Conservation (phyloP, 768 basidiomycete genomes). For the Mycena indigotica region DNA sequence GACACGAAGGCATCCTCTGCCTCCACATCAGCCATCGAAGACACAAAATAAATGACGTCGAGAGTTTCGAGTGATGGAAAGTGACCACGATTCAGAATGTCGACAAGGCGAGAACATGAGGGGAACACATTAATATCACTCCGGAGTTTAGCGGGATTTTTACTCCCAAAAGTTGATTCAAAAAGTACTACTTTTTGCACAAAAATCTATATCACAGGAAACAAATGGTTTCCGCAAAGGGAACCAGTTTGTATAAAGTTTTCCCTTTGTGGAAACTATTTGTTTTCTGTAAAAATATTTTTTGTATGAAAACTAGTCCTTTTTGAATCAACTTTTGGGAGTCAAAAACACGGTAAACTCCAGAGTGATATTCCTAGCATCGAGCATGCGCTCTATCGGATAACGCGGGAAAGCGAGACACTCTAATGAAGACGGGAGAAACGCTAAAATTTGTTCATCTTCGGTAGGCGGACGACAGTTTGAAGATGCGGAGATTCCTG, state of each 20-base stretch:
- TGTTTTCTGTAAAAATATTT: too few relatives aligned
- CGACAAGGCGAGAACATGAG: not conserved
- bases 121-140: too few relatives aligned
- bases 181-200: too few relatives aligned
- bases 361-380: not conserved
- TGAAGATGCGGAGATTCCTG: not conserved
- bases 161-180: too few relatives aligned
- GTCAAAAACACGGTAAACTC: too few relatives aligned
- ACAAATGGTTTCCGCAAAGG: too few relatives aligned
- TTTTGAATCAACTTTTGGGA: too few relatives aligned
- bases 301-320: too few relatives aligned
- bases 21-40: not conserved
- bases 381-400: not conserved
- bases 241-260: too few relatives aligned
- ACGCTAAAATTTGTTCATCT: not conserved
- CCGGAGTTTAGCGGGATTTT: too few relatives aligned
- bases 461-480: not conserved
- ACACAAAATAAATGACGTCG: not conserved
- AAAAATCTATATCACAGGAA: too few relatives aligned
- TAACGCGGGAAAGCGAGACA: not conserved
- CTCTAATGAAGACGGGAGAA: not conserved
- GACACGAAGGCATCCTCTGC: not conserved
- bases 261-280: too few relatives aligned
- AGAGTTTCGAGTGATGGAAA: not conserved
- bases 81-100: not conserved